Conservation (phyloP, 805 yeast genomes). For the Candida ovalis region DNA sequence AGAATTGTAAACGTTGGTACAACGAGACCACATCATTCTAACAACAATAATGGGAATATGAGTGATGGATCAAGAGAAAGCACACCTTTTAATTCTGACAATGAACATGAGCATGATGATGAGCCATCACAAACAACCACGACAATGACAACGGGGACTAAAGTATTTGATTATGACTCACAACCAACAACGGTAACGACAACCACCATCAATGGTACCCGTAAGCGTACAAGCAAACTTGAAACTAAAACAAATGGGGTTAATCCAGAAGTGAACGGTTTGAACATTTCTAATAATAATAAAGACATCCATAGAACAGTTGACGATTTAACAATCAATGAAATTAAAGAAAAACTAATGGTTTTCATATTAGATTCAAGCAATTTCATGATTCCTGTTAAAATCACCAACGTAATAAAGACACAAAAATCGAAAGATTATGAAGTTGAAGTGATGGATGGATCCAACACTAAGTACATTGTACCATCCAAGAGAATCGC, state of each 20-base stretch:
- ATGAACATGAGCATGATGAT: conserved; percentile 26
- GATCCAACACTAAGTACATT: not conserved
- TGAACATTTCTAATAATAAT: too few relatives aligned
- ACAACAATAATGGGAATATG: not conserved
- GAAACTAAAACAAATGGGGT: too few relatives aligned
- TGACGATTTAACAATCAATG: not conserved
- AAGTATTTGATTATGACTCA: not conserved
- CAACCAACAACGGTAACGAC: not conserved
- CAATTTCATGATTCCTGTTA: not conserved
- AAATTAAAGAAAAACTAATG: not conserved
- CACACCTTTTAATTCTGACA: conserved; percentile 25
- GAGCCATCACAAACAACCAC: too few relatives aligned
- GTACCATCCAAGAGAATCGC: not conserved
- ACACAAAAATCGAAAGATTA: not conserved
- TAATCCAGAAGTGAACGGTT: too few relatives aligned
- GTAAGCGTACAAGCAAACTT: too few relatives aligned
- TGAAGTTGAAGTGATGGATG: not conserved
- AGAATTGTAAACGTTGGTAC: not conserved
- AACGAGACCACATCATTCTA: not conserved
- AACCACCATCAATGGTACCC: too few relatives aligned
- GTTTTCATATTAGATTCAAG: not conserved
- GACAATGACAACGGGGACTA: too few relatives aligned
- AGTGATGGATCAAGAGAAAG: conserved; percentile 27
- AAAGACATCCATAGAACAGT: not conserved
- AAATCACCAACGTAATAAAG: not conserved